Evolutionary conservation across 352 stramenopile genomes (phyloP).

Genomic region (Blastocystis sp.): DNA sequence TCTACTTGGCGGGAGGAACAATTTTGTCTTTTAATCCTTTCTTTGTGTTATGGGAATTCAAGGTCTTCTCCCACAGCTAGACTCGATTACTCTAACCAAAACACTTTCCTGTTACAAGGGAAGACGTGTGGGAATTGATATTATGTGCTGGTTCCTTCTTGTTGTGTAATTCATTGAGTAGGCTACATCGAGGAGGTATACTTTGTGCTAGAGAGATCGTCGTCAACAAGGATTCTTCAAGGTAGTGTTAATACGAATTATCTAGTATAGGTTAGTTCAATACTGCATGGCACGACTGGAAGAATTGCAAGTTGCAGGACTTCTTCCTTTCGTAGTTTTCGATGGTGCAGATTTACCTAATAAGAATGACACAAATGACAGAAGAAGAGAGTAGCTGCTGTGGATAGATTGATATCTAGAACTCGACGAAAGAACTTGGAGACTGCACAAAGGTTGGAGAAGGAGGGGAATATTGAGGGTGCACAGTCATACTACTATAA

Average conservation of each 20-base stretch:
- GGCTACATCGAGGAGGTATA: slow-evolving; percentile 83
- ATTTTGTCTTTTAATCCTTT: background rate
- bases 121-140: slow-evolving; percentile 56
- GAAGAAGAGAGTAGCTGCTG: slow-evolving; percentile 53
- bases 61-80: background rate
- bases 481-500: slow-evolving; percentile 66
- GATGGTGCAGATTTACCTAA: slow-evolving; percentile 81
- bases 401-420: background rate
- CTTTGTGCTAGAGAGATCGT: slow-evolving; percentile 77
- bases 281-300: slow-evolving; percentile 80
- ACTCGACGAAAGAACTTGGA: background rate
- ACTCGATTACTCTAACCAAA: background rate
- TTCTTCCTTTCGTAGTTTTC: slow-evolving; percentile 83
- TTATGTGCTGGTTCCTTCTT: slow-evolving; percentile 65
- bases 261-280: slow-evolving; percentile 69
- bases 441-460: slow-evolving; percentile 62
- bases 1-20: background rate
- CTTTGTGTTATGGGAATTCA: background rate
- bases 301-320: slow-evolving; percentile 73
- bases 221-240: slow-evolving; percentile 64
- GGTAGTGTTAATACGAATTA: background rate
- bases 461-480: slow-evolving; percentile 62
- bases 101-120: background rate
- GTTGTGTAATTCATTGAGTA: background rate
- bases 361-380: slow-evolving; percentile 70